Evolutionary conservation across 148 eudicot genomes (phyloP).

Genomic region (Nyssa sinensis): DNA sequence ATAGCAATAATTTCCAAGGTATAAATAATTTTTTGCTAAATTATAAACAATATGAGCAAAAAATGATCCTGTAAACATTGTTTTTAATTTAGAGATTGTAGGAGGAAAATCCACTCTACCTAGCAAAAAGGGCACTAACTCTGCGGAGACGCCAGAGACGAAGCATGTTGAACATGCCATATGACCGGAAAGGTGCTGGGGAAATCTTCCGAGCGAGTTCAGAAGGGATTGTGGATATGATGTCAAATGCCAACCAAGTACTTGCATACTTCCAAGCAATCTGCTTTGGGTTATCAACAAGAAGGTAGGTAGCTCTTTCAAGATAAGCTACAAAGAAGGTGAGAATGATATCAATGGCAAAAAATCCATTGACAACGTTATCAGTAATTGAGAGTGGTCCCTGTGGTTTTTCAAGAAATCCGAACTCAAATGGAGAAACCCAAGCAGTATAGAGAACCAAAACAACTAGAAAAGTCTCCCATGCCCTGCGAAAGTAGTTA

Average conservation of each 20-base stretch:
- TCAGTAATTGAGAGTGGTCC: constrained; percentile 42
- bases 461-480: constrained; percentile 57
- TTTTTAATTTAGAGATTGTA: background rate
- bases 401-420: constrained; percentile 44
- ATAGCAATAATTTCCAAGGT: background rate
- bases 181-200: constrained; percentile 31
- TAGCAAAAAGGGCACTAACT: constrained; percentile 67
- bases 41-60: background rate
- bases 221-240: constrained; percentile 63
- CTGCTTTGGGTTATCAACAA: constrained; percentile 48
- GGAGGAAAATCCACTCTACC: constrained; percentile 26
- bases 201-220: constrained; percentile 42
- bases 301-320: constrained; percentile 47
- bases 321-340: constrained; percentile 72
- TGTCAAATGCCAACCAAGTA: constrained; percentile 53
- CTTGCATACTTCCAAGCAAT: constrained; percentile 62
- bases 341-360: constrained; percentile 56
- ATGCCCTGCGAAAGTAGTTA: constrained; percentile 40
- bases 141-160: constrained; percentile 91
- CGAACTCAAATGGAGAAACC: constrained; percentile 72
- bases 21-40: background rate
- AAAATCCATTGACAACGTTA: constrained; percentile 63
- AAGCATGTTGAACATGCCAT: constrained; percentile 82
- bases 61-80: background rate
- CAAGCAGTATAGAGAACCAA: constrained; percentile 72